These are phyloP conservation scores for Zymoseptoria crescenta DNA, from an alignment of 2,329 filamentous ascomycete genomes.

Conservation along the genomic window DNA sequence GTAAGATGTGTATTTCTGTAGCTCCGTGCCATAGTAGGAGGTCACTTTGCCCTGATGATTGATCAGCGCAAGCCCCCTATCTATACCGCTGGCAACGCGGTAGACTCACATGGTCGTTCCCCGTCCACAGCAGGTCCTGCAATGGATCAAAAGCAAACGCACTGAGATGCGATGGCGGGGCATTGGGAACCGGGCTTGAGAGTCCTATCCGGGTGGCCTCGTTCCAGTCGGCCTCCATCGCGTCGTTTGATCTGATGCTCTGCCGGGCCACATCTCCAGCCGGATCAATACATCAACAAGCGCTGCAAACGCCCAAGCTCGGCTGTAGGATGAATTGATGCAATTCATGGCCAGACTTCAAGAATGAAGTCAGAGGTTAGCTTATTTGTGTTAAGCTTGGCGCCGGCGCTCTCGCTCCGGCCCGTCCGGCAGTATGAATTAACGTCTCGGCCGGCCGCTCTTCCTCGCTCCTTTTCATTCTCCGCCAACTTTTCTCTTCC, in stretches of 20 bases:
- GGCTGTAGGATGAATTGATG: neutral
- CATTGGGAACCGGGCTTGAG: constrained; percentile 66
- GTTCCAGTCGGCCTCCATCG: constrained; percentile 48
- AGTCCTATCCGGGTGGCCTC: constrained; percentile 73
- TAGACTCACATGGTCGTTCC: constrained; percentile 71
- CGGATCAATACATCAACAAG: neutral
- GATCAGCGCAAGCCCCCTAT: constrained; percentile 2
- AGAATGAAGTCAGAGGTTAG: neutral
- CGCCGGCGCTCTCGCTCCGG: neutral
- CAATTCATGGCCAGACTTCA: neutral
- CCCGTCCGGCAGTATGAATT: neutral
- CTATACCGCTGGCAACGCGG: neutral
- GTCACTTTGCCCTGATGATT: constrained; percentile 66
- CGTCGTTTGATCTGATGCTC: constrained; percentile 1
- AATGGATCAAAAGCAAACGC: constrained; percentile 81
- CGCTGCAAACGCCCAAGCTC: neutral
- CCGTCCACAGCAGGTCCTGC: constrained; percentile 88
- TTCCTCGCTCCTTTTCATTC: neutral
- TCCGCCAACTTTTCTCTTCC: neutral
- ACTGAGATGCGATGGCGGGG: constrained; percentile 62
- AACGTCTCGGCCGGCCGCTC: neutral
- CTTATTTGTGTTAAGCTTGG: neutral
- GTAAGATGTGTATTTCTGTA: constrained; percentile 86
- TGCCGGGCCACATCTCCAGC: neutral
- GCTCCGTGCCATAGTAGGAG: constrained; percentile 78